Evolutionary conservation across 2,329 filamentous ascomycete species (phyloP).

Genomic region (Westerdykella aurantiaca): DNA sequence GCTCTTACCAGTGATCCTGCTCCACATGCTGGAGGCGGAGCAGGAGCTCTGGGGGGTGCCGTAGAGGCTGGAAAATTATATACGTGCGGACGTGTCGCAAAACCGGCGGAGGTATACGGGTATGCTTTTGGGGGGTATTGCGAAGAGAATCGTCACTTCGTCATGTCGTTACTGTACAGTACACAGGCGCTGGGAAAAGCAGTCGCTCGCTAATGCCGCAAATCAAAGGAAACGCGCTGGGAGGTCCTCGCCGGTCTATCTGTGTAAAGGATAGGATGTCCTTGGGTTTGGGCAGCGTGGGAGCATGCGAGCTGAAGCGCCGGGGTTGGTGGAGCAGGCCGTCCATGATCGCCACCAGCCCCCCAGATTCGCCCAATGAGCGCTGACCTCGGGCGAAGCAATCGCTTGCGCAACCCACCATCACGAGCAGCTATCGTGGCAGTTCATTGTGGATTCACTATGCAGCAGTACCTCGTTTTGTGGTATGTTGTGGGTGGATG

Average conservation of each 20-base stretch:
- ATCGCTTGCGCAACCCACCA: too few relatives aligned
- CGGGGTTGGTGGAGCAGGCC: slow-evolving; percentile 2
- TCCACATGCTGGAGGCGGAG: slow-evolving; percentile 31
- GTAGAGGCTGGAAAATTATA: slow-evolving; percentile 10
- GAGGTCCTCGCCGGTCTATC: slow-evolving; percentile 3
- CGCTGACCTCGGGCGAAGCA: slow-evolving; percentile 2
- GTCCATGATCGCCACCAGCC: slow-evolving; percentile 1
- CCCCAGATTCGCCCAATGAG: neutral
- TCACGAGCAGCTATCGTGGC: too few relatives aligned
- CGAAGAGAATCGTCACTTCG: slow-evolving; percentile 23
- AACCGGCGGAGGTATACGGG: slow-evolving; percentile 8
- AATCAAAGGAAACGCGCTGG: slow-evolving; percentile 7
- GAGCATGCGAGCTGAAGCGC: slow-evolving; percentile 14
- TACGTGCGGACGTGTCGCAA: slow-evolving; percentile 11
- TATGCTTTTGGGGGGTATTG: slow-evolving; percentile 6
- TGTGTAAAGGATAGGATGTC: slow-evolving; percentile 12
- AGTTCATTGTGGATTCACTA: too few relatives aligned
- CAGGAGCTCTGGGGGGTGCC: slow-evolving; percentile 6
- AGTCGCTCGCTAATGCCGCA: slow-evolving; percentile 3
- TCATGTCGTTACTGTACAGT: slow-evolving; percentile 25
- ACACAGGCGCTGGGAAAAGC: slow-evolving; percentile 2
- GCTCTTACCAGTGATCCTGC: slow-evolving; percentile 33
- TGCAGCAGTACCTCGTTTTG: too few relatives aligned
- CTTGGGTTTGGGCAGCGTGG: slow-evolving; percentile 7
- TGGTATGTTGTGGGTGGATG: too few relatives aligned